Evolutionary conservation across 2,329 filamentous ascomycete species (phyloP).

Genomic region (Neospermospora avenae): DNA sequence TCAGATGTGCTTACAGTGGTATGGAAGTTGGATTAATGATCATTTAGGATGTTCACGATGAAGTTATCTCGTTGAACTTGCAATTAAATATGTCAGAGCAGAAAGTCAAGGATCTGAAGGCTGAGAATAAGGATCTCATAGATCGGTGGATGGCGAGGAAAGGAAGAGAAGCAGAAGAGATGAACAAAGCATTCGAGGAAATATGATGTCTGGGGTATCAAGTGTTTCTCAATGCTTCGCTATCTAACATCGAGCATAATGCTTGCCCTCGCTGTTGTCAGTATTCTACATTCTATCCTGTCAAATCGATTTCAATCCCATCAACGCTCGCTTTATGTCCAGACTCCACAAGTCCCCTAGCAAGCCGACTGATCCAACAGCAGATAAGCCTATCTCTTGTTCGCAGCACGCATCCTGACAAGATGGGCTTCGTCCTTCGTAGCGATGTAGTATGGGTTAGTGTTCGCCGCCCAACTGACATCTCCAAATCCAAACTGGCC

Average conservation of each 20-base stretch:
- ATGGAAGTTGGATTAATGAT: neutral
- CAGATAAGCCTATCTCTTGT: neutral
- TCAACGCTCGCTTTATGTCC: neutral
- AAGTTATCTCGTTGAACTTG: conserved; percentile 82
- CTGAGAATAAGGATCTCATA: conserved; percentile 85
- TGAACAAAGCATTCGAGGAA: conserved; percentile 60
- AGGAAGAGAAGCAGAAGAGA: conserved; percentile 79
- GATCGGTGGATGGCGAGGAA: conserved; percentile 89
- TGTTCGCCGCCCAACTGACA: conserved; percentile 88
- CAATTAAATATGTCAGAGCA: conserved; percentile 85
- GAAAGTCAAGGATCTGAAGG: conserved; percentile 65
- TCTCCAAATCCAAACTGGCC: conserved; percentile 61
- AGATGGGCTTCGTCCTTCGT: conserved; percentile 49
- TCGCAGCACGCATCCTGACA: conserved; percentile 1
- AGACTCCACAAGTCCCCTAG: neutral
- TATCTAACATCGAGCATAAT: conserved; percentile 5
- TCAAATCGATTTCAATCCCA: neutral
- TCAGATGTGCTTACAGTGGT: conserved; percentile 23
- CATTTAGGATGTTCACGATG: conserved; percentile 77
- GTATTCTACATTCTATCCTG: conserved; percentile 2
- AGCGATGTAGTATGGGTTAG: conserved; percentile 85
- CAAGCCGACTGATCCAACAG: neutral
- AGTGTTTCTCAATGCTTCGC: conserved; percentile 5
- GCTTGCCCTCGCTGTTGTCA: neutral
- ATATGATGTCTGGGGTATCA: conserved; percentile 7